phyloP scores from a whole-genome alignment of 257 asterid species.

The Primulina tabacum region DNA sequence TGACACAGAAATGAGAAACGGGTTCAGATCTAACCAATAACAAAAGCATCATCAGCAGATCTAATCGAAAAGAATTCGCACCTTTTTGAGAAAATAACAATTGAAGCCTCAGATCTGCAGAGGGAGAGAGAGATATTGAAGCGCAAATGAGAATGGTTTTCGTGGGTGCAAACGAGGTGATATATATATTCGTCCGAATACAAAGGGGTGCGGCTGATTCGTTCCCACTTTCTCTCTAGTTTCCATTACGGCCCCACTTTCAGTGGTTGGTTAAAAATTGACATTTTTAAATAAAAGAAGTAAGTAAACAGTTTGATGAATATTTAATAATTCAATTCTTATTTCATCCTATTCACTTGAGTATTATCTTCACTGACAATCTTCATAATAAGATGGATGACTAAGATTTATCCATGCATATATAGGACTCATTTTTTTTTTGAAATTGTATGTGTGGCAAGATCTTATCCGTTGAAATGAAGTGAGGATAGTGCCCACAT shows the following conservation, averaged over 20 bases:
- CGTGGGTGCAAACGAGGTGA: not conserved
- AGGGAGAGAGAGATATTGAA: constrained; percentile 7
- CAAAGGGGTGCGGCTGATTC: constrained; percentile 17
- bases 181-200: constrained; percentile 23
- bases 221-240: constrained; percentile 22
- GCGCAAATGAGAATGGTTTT: constrained; percentile 20
- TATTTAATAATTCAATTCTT: too few relatives aligned
- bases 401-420: too few relatives aligned
- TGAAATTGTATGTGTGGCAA: too few relatives aligned
- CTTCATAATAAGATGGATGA: too few relatives aligned
- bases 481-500: too few relatives aligned
- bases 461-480: too few relatives aligned
- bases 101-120: constrained; percentile 24
- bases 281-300: too few relatives aligned
- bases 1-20: not conserved
- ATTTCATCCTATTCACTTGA: too few relatives aligned
- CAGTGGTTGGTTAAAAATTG: not conserved
- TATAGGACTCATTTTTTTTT: too few relatives aligned
- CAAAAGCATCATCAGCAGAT: constrained; percentile 11
- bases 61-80: constrained; percentile 4
- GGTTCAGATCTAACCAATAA: constrained; percentile 22
- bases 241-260: constrained; percentile 16
- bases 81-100: constrained; percentile 16
- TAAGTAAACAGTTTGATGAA: too few relatives aligned
- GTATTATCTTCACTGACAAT: too few relatives aligned